Conservation (phyloP, 2,329 filamentous ascomycete genomes). For the Aspergillus sojae region DNA sequence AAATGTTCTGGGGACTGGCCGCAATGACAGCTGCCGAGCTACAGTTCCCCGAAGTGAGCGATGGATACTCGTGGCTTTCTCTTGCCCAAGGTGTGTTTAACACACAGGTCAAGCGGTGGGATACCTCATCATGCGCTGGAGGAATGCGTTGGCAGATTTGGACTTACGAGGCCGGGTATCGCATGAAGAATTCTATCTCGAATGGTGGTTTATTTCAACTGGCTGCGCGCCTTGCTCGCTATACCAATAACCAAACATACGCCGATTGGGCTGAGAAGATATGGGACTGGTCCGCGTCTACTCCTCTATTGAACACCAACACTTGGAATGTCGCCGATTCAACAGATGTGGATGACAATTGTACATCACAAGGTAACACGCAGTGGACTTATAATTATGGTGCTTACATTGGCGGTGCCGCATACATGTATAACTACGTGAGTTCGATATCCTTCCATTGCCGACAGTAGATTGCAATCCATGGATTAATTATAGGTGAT, state of each 20-base stretch:
- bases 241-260: constrained; percentile 67
- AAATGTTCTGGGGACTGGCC: constrained; percentile 70
- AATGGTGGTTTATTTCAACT: constrained; percentile 83
- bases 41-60: constrained; percentile 62
- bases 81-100: constrained; percentile 74
- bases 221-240: constrained; percentile 70
- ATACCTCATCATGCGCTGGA: constrained; percentile 66
- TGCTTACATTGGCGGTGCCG: constrained; percentile 61
- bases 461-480: not conserved
- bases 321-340: constrained; percentile 67
- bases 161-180: constrained; percentile 72
- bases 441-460: not conserved
- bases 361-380: constrained; percentile 61
- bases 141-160: constrained; percentile 84
- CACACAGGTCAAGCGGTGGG: constrained; percentile 70
- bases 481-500: not conserved
- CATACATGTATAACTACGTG: constrained; percentile 69
- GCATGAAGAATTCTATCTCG: constrained; percentile 82
- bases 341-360: constrained; percentile 59
- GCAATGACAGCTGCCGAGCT: constrained; percentile 69
- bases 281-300: constrained; percentile 62
- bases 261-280: constrained; percentile 62
- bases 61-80: constrained; percentile 48
- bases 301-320: constrained; percentile 62
- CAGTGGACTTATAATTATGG: constrained; percentile 71